Base-by-base conservation (phyloP, 441 rosid species). In the Capsella rubella region DNA sequence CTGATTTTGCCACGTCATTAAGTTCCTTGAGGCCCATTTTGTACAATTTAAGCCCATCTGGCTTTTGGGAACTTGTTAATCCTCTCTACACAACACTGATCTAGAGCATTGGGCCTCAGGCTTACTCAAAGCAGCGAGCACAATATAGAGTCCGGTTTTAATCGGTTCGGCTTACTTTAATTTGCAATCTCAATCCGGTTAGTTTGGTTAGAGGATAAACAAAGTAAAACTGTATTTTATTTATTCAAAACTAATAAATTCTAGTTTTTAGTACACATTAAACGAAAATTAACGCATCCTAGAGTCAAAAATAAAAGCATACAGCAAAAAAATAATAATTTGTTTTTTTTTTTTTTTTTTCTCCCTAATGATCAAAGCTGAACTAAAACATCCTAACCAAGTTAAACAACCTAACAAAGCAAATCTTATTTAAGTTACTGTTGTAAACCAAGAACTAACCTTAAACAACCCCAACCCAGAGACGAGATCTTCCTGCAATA, bases 391-490 rank as follows among this genome's bases (percentile, higher is more conserved):
- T 70, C 71, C 76, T 76, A 21, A 76, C 8, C 21, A 46, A 57
- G 80, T 71, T 64, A 76, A 59, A 60, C 69, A 75, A 49, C 27
- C 74, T 62, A 75, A 75, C 51, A 69, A 62, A 61, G n/a, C 70
- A 29, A 45, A 63, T 54, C 70, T 69, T 76, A 55, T 63, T 55
- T 69, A 53, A 76, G 75, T 69, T 76, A 76, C 75, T 46, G 53
- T 76, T 46, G 53, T 76, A 42, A 63, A 63, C 71, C 59, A 69
- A 35, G 18, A 67, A 69, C 74, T 69, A 76, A 61, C 28, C 70
- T 45, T 69, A 61, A 61, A 40, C 40, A 75, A 69, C 43, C 71
- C 57, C 74, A 59, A 74, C 58, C 73, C 63, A 50, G 3, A 75
- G 31, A 67, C 39, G 25, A 60, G 53, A 14, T 52, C 31, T 73